phyloP scores from a whole-genome alignment of 2,329 filamentous ascomycete species.

The Capronia americana region DNA sequence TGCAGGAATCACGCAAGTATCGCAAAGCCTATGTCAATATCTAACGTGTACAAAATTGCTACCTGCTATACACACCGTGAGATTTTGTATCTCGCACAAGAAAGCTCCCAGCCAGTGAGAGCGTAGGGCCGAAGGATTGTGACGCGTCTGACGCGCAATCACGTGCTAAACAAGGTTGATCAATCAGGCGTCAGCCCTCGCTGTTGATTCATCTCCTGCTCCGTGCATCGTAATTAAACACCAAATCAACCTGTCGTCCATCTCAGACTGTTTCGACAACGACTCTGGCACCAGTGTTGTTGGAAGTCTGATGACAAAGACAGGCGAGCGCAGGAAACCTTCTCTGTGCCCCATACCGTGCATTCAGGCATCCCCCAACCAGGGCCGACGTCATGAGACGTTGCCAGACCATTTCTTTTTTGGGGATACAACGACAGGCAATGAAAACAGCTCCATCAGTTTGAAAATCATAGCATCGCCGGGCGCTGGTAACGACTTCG shows the following conservation, averaged over 20 bases:
- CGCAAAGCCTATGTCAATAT: background rate
- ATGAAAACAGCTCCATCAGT: background rate
- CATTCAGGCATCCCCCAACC: slow-evolving; percentile 6
- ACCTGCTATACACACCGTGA: too few relatives aligned
- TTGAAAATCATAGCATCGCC: background rate
- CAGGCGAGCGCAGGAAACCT: background rate
- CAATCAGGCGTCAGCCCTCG: background rate
- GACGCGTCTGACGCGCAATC: slow-evolving; percentile 7
- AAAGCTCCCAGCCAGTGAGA: background rate
- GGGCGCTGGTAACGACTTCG: background rate
- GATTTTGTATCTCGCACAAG: too few relatives aligned
- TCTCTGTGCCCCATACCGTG: background rate
- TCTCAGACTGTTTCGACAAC: background rate
- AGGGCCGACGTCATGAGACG: background rate
- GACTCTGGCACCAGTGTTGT: background rate
- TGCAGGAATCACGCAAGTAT: background rate
- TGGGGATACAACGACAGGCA: background rate
- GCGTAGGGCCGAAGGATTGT: background rate
- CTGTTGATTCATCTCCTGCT: background rate
- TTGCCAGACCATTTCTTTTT: background rate
- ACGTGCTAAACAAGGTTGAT: background rate
- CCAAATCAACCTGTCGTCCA: background rate
- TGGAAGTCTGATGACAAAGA: background rate
- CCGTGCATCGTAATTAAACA: background rate
- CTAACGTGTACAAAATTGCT: too few relatives aligned